Base-by-base conservation (phyloP, 768 basidiomycete genomes). In the Xerocomellus amylosporus region DNA sequence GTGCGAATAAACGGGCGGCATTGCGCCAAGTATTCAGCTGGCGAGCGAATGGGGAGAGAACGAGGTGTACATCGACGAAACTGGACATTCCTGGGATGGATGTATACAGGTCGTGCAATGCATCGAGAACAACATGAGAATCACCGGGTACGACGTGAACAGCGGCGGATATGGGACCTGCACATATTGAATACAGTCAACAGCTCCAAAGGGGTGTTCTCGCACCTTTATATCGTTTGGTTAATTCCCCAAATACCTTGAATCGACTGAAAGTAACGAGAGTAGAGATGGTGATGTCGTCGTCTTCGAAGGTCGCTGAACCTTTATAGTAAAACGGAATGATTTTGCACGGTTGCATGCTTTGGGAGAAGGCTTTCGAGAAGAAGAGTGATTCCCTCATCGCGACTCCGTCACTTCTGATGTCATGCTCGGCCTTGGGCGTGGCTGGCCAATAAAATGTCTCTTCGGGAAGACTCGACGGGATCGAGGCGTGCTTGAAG, bases 1-100 rank as follows among this genome's bases (percentile, higher is more conserved):
- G 81, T 5, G 91, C 86, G 63, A 92, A 90, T 47, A 91, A 75
- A 39, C 93, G 83, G 4, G 92, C 93, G 40, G 85, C 81, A 67
- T 94, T 94, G 33, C 93, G 80, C 89, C 91, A 94, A 22, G 88
- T 84, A 70, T 95, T 95, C 77, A 95, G 87, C 67, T 93, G 89
- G 6, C 91, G 82, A 56, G 87, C 86, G 58, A 87, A 88, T 4
- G 82, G 79, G 62, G 92, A 90, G 58, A 93, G 76, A 30, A 94
- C 86, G 47, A 95, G 83, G 65, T 95, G 93, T 13, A 94, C 83
- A 66, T 94, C 93, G 46, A 93, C 89, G 61, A 80, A 84, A 26
- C 70, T 73, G 42, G 80, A 73, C 80, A 93, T 87, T 51, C 72
- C 76, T 2, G 81, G 81, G 4, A 84, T 84, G 8, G 86, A 82